Evolutionary conservation across 805 yeast genomes (phyloP).

Genomic region (Myxozyma vanderwaltii): DNA sequence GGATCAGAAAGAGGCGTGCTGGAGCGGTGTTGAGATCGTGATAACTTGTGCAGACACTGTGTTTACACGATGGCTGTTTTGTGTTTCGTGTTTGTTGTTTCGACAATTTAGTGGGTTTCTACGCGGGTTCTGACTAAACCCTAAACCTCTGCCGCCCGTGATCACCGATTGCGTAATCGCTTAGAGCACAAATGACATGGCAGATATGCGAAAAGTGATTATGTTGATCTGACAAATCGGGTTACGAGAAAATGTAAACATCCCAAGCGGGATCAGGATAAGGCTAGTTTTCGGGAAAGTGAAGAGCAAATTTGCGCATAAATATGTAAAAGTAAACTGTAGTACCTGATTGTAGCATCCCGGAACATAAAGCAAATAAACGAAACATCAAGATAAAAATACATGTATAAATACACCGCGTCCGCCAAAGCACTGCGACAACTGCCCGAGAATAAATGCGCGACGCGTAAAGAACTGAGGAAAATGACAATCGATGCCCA

Average conservation of each 20-base stretch:
- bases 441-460: neutral
- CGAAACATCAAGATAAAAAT: neutral
- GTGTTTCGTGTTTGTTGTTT: too few species aligned
- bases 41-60: neutral
- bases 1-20: neutral
- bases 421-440: neutral
- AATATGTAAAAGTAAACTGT: too few species aligned
- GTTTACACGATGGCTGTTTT: neutral
- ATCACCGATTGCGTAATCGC: slow-evolving; percentile 1
- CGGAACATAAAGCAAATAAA: neutral
- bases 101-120: neutral
- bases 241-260: too few species aligned
- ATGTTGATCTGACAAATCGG: neutral
- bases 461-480: neutral
- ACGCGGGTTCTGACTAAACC: neutral
- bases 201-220: neutral
- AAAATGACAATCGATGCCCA: too few species aligned
- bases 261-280: too few species aligned
- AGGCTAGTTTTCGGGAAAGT: neutral
- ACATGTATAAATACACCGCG: slow-evolving; percentile 1
- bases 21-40: neutral
- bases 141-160: neutral
- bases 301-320: too few species aligned
- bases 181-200: neutral
- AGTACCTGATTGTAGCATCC: too few species aligned